These are phyloP conservation scores for Comarum palustre DNA, from an alignment of 306 rosid species.

Conservation along the genomic window DNA sequence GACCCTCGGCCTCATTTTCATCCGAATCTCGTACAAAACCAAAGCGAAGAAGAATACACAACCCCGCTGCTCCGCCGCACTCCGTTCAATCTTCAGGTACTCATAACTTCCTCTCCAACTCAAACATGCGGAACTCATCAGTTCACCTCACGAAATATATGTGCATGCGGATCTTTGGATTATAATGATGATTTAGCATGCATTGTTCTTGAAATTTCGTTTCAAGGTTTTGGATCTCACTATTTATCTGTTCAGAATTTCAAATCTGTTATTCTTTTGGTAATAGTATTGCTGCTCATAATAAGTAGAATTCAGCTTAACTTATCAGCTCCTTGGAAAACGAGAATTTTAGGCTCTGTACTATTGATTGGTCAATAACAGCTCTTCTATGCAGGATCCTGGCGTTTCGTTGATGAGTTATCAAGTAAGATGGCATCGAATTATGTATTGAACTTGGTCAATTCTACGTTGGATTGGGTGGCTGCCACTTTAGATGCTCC, in stretches of 20 bases:
- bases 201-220: not conserved
- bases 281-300: not conserved
- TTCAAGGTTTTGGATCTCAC: constrained; percentile 12
- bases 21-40: constrained; percentile 13
- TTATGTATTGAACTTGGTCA: constrained; percentile 38
- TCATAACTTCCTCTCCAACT: not conserved
- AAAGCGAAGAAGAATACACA: too few species aligned
- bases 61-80: not conserved
- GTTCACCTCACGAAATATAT: not conserved
- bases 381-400: constrained; percentile 27
- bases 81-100: constrained; percentile 8
- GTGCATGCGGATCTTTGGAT: not conserved
- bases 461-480: constrained; percentile 62
- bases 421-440: constrained; percentile 48
- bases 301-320: not conserved
- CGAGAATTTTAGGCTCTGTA: not conserved
- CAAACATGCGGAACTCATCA: not conserved
- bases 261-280: not conserved
- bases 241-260: not conserved
- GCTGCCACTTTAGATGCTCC: constrained; percentile 63
- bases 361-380: not conserved
- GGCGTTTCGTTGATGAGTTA: constrained; percentile 12
- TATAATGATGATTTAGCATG: not conserved
- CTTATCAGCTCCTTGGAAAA: not conserved
- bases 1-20: constrained; percentile 9